Percentiles rank a stretch among this genome's conserved stretches.
Evolutionary conservation across 768 basidiomycete species (phyloP).

Genomic region (Atractiella rhizophila): DNA sequence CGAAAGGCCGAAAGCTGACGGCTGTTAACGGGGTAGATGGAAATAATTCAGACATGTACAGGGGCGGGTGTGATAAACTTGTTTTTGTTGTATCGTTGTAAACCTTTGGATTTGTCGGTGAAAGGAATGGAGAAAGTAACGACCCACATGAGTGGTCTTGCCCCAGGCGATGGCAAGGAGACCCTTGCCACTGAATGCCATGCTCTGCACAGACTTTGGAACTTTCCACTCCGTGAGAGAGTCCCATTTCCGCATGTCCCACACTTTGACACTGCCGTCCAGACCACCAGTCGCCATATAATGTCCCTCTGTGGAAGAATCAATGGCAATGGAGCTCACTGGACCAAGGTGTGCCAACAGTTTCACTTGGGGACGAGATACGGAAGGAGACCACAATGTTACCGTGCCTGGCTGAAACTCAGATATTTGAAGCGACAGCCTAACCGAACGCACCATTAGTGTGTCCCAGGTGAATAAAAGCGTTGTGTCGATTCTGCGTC

Average conservation of each 20-base stretch:
- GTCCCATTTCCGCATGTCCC: slow-evolving; percentile 94
- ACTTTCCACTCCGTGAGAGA: slow-evolving; percentile 56
- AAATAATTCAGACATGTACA: slow-evolving; percentile 71
- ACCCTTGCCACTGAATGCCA: slow-evolving; percentile 71
- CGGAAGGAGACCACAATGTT: slow-evolving; percentile 90
- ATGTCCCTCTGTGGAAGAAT: slow-evolving; percentile 49
- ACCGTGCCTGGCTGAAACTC: slow-evolving; percentile 28
- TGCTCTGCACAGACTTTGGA: slow-evolving; percentile 18
- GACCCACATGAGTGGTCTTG: slow-evolving; percentile 22
- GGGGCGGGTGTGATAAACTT: slow-evolving; percentile 24
- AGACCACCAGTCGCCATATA: slow-evolving; percentile 76
- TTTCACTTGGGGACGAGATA: slow-evolving; percentile 71
- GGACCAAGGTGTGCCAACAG: slow-evolving; percentile 77
- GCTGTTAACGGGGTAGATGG: slow-evolving; percentile 50
- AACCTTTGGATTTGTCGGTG: slow-evolving; percentile 26
- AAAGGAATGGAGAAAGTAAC: background rate
- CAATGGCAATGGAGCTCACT: slow-evolving; percentile 50
- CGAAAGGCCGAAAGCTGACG: slow-evolving; percentile 65
- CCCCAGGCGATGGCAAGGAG: slow-evolving; percentile 56
- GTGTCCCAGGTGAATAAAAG: slow-evolving; percentile 81
- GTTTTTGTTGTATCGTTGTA: slow-evolving; percentile 26
- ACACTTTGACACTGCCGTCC: slow-evolving; percentile 74
- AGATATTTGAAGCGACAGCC: background rate
- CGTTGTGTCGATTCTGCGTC: slow-evolving; percentile 76
- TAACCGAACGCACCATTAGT: slow-evolving; percentile 37